Conservation (phyloP, 345 rosid genomes). For the Camelina neglecta region DNA sequence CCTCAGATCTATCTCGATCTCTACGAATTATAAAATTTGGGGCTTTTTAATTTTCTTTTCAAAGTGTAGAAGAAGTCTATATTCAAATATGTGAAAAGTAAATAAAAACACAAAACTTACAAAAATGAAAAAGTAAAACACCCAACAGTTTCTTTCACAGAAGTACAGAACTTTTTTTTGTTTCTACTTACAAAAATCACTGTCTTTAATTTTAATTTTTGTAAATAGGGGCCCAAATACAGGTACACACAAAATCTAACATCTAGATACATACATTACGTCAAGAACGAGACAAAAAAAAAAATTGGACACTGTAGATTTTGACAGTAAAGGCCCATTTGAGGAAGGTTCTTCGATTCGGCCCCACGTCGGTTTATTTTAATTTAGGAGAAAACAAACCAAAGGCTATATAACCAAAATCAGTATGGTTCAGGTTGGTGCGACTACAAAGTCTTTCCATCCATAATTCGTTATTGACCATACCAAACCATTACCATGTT, state of each 20-base stretch:
- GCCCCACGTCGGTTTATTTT: constrained; percentile 13
- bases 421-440: constrained; percentile 15
- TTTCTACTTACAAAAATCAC: constrained; percentile 27
- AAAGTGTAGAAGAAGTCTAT: not conserved
- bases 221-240: constrained; percentile 16
- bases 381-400: not conserved
- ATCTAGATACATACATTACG: not conserved
- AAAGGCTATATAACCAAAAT: constrained; percentile 5
- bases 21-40: not conserved
- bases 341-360: constrained; percentile 31
- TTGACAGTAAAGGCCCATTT: constrained; percentile 39
- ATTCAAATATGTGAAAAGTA: not conserved
- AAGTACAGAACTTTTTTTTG: not conserved
- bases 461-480: not conserved
- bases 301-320: constrained; percentile 1
- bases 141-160: not conserved
- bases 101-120: not conserved
- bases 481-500: not conserved
- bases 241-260: constrained; percentile 2
- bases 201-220: not conserved
- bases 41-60: no score
- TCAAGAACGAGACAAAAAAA: constrained; percentile 15
- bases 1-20: not conserved
- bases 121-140: not conserved
- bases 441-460: not conserved